A percentile compares a stretch with the other conserved stretches of the same genome.
Conservation (phyloP, 305 asterid species). For the Fraxinus latifolia region DNA sequence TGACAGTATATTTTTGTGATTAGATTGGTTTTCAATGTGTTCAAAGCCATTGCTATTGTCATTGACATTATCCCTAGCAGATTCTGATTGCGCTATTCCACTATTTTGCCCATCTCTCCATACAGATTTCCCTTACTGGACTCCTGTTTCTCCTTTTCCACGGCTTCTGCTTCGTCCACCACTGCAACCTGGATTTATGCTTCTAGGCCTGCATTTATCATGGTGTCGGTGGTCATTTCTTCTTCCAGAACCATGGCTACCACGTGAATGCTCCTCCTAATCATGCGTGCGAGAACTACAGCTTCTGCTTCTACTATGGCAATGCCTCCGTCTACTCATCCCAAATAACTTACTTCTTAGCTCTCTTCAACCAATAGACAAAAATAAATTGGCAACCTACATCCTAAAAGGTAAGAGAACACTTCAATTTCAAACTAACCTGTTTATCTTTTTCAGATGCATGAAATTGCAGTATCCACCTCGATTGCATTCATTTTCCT, state of each 20-base stretch:
- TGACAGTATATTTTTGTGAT: conserved; percentile 23
- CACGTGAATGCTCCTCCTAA: conserved; percentile 50
- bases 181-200: conserved; percentile 69
- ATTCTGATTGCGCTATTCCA: conserved; percentile 57
- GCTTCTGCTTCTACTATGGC: conserved; percentile 76
- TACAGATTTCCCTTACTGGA: conserved; percentile 70
- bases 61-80: conserved; percentile 35
- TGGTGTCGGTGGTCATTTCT: conserved; percentile 57
- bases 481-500: conserved; percentile 28
- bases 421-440: conserved; percentile 28
- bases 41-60: conserved; percentile 26
- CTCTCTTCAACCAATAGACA: conserved; percentile 37
- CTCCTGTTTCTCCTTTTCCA: conserved; percentile 66
- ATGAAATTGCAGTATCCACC: conserved; percentile 36
- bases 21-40: conserved; percentile 29
- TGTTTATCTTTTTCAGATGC: conserved; percentile 39
- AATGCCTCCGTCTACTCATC: conserved; percentile 47
- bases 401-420: background rate
- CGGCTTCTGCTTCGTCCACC: conserved; percentile 68
- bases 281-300: conserved; percentile 55
- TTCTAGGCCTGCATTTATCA: conserved; percentile 68
- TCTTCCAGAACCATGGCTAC: conserved; percentile 57
- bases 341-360: conserved; percentile 59
- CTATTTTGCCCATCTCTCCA: conserved; percentile 7
- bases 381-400: conserved; percentile 12